A percentile compares a stretch with the other conserved stretches of the same genome.
These are phyloP conservation scores for Pythium plurisporium DNA, from an alignment of 352 stramenopile genomes.

Conservation along the genomic window DNA sequence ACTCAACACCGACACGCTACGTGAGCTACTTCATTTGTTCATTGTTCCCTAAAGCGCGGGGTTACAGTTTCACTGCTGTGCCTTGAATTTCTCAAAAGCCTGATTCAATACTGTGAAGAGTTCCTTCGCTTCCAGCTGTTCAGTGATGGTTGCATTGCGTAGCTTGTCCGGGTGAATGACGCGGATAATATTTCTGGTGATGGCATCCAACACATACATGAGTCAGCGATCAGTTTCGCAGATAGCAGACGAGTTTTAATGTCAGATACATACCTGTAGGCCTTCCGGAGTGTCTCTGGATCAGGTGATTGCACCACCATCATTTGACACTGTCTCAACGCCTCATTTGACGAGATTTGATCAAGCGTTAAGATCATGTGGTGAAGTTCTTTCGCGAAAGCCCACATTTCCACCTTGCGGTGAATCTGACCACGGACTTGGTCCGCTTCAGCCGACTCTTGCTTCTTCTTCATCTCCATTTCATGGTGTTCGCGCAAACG, in stretches of 20 bases:
- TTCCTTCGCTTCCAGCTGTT: constrained; percentile 82
- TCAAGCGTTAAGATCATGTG: constrained; percentile 85
- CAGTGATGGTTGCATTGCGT: constrained; percentile 62
- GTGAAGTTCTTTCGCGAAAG: constrained; percentile 76
- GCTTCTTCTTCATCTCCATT: constrained; percentile 75
- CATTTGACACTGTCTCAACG: constrained; percentile 67
- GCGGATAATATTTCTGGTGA: constrained; percentile 78
- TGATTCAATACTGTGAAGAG: constrained; percentile 87
- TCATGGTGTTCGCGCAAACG: constrained; percentile 77
- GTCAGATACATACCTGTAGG: constrained; percentile 56
- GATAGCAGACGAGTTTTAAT: background rate
- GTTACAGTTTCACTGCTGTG: constrained; percentile 18
- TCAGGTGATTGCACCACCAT: constrained; percentile 78
- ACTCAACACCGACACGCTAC: background rate
- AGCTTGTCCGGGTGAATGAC: constrained; percentile 86
- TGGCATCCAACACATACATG: background rate
- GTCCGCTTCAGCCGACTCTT: constrained; percentile 77
- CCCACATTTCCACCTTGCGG: constrained; percentile 73
- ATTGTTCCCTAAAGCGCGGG: background rate
- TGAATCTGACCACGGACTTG: constrained; percentile 73
- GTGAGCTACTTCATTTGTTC: background rate
- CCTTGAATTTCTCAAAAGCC: constrained; percentile 85
- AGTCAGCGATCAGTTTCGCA: background rate
- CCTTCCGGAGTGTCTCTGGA: constrained; percentile 77
- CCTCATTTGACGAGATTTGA: constrained; percentile 69